Evolutionary conservation across 805 yeast genomes (phyloP), one percentile per base, ranked within the genome.

Genomic region (Metschnikowia colocasiae): DNA sequence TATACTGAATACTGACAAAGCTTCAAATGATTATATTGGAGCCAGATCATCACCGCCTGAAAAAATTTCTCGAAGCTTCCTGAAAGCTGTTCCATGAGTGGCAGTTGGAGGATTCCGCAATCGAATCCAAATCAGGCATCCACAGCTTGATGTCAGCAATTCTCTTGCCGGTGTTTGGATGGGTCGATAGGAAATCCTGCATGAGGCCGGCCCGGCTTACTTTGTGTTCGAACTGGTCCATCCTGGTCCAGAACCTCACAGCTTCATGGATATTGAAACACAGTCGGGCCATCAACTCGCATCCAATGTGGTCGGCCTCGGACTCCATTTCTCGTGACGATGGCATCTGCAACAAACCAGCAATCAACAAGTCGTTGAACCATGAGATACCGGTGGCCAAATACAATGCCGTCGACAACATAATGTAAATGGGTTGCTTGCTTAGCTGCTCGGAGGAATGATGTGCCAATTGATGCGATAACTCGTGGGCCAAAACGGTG

Each of bases 231-330:
- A 53, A 63, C 20, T 46, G 45, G 29, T 79, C 64, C 97, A 92
- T 91, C 47, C 96, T 75, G 45, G 75, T 64, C 99, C 99, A 94
- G 48, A 94, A 76, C 9, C 68, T 69, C 1, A 85, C 79, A 0
- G 96, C 85, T 55, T 83, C 88, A 15, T 68, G 67, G 5, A 96
- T 90, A 53, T 91, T 70, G 64, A 76, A 94, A 62, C 99, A 94
- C 40, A 95, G 95, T 49, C 82, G 72, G 2, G 96, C 80, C 96
- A 92, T 87, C 55, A 92, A 74, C 82, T 89, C 85, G 50, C 94
- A 70, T 0, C 99, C 99, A 26, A 94, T 91, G 58, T 84, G 83
- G 65, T 94, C 99, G 0, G 99, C 98, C 64, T 94, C 99, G 0
- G 89, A 78, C 65, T 94, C 99, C 96, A 89, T 89, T 49, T 81